Conservation (phyloP, 2,329 filamentous ascomycete genomes). For the Coniochaeta ligniaria region DNA sequence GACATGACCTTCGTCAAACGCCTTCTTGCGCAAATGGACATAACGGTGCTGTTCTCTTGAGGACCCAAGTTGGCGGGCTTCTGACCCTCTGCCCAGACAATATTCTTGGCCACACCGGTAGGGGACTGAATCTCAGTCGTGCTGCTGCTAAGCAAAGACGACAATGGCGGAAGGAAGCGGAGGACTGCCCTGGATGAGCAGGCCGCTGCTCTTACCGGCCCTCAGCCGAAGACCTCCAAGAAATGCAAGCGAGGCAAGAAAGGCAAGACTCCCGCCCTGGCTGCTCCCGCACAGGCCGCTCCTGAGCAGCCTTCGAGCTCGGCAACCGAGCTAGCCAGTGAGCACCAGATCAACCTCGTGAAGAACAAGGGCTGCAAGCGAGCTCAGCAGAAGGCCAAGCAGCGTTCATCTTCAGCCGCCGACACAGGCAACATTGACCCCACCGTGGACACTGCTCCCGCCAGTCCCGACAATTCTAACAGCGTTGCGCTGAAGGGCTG, state of each 20-base stretch:
- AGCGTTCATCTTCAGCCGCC: neutral
- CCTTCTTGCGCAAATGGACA: slow-evolving; percentile 28
- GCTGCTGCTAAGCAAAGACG: no score
- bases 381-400: neutral
- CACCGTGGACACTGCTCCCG: neutral
- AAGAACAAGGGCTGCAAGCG: neutral
- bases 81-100: slow-evolving; percentile 12
- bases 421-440: neutral
- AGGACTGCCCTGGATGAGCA: no score
- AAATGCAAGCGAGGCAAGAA: no score
- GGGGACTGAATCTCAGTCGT: neutral
- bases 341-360: neutral
- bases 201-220: no score
- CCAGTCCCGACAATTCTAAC: neutral
- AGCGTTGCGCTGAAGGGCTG: no score
- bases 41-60: slow-evolving; percentile 12
- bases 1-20: slow-evolving; percentile 27
- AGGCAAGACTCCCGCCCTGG: no score
- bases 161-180: no score
- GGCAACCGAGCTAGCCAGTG: neutral
- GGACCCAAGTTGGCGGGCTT: slow-evolving; percentile 2
- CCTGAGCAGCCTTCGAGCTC: no score
- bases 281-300: no score
- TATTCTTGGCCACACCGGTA: slow-evolving; percentile 3
- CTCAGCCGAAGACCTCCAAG: no score